Base-by-base conservation (phyloP, 768 basidiomycete species). In the Termitomyces titanicus region DNA sequence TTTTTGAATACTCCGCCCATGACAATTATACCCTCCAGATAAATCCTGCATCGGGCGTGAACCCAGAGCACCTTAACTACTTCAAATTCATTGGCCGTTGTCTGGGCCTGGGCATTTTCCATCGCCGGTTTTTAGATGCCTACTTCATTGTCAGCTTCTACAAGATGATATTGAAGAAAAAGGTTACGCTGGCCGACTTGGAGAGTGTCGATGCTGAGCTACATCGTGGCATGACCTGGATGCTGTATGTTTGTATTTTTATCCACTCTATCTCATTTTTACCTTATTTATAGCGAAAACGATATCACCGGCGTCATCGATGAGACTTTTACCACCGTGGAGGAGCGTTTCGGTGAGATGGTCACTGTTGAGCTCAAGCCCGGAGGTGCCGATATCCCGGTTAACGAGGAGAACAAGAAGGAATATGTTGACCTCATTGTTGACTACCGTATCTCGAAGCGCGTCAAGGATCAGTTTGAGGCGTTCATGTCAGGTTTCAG, bases 401-500 rank as follows among this genome's bases (percentile, higher is more conserved):
- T 99, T 18, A 98, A 95, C 0, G 80, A 99, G 70, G 94, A 96
- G 13, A 99, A 98, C 81, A 99, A 99, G 86, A 94, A 93, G 72
- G 97, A 98, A 61, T 99, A 98, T 63, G 93, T 98, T 35, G 94
- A 98, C 58, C 77, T 74, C 53, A 86, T 98, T 56, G 94, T 98
- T 48, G 95, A 97, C 65, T 96, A 98, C 77, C 93, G 97, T 67
- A 98, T 99, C 72, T 91, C 91, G 57, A 89, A 88, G 68, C 94
- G 97, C 54, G 94, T 98, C 59, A 93, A 94, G 75, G 97, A 99
- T 56, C 97, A 99, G 70, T 98, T 98, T 68, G 94, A 98, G 56
- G 94, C 96, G 5, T 98, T 99, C 80, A 96, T 98, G 94, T 91
- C 89, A n/a, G 97, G 97, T 45, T 98, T 98, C 83, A 97, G 94